Evolutionary conservation across 805 yeast species (phyloP).

Genomic region (Candida michaelii): DNA sequence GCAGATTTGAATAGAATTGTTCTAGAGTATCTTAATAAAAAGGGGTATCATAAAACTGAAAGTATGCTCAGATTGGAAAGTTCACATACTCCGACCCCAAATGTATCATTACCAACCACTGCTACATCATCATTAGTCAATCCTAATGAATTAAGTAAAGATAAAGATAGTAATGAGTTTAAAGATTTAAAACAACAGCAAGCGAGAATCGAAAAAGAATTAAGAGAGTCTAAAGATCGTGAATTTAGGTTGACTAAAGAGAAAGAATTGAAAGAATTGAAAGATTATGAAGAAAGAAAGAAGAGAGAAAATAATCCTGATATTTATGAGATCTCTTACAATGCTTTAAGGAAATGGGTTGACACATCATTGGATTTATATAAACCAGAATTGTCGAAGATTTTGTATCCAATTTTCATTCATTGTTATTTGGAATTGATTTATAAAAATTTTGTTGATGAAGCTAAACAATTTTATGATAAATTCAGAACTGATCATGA

Average conservation of each 20-base stretch:
- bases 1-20: conserved; percentile 91
- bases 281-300: conserved; percentile 44
- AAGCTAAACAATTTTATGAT: conserved; percentile 75
- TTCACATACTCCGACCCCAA: conserved; percentile 56
- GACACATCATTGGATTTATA: conserved; percentile 89
- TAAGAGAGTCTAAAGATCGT: conserved; percentile 39
- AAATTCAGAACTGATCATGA: conserved; percentile 71
- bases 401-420: conserved; percentile 89
- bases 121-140: conserved; percentile 36
- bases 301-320: conserved; percentile 61
- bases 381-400: conserved; percentile 79
- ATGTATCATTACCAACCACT: conserved; percentile 51
- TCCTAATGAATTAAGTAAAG: conserved; percentile 33
- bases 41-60: conserved; percentile 93
- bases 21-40: conserved; percentile 85
- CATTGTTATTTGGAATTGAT: conserved; percentile 83
- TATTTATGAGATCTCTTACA: conserved; percentile 75
- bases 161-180: conserved; percentile 32
- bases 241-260: conserved; percentile 39
- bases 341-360: conserved; percentile 81
- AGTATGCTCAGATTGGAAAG: conserved; percentile 89
- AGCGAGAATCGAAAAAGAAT: conserved; percentile 34
- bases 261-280: conserved; percentile 36
- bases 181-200: conserved; percentile 37
- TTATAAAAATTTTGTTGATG: conserved; percentile 54